Evolutionary conservation across 495 filamentous ascomycete species (phyloP).

Genomic region (Amorphotheca resinae): DNA sequence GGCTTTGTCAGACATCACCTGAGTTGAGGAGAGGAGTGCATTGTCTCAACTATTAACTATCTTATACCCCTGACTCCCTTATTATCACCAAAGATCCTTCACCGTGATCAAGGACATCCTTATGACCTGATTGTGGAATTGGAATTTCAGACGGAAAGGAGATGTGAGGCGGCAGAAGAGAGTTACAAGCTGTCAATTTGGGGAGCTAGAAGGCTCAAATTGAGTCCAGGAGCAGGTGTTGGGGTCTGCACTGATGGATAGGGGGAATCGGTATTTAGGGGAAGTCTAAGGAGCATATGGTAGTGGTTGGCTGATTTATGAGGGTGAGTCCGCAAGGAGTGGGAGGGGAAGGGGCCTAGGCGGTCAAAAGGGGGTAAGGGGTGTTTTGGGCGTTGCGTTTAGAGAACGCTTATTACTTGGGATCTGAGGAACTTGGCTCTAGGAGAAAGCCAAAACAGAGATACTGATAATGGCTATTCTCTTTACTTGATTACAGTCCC

Average conservation of each 20-base stretch:
- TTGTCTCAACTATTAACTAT: slow-evolving; percentile 44
- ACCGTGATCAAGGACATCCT: slow-evolving; percentile 21
- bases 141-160: background rate
- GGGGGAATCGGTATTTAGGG: too few species aligned
- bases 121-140: background rate
- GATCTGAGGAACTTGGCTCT: too few species aligned
- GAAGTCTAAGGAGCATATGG: too few species aligned
- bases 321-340: background rate
- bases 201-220: background rate
- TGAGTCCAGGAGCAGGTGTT: background rate
- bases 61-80: slow-evolving; percentile 24
- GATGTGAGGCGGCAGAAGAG: background rate
- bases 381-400: background rate
- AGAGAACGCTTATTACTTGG: background rate
- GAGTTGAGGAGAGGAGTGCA: slow-evolving; percentile 41
- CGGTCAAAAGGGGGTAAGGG: background rate
- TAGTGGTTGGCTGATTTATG: background rate
- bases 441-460: too few species aligned
- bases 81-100: slow-evolving; percentile 47
- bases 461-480: too few species aligned
- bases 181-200: background rate
- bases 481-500: too few species aligned
- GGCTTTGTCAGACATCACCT: slow-evolving; percentile 42
- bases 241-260: too few species aligned
- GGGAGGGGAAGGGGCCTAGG: background rate